Percentiles rank a stretch among this genome's conserved stretches.
These are phyloP conservation scores for Wickerhamiella spandovensis DNA, from an alignment of 805 yeast genomes.

Conservation along the genomic window DNA sequence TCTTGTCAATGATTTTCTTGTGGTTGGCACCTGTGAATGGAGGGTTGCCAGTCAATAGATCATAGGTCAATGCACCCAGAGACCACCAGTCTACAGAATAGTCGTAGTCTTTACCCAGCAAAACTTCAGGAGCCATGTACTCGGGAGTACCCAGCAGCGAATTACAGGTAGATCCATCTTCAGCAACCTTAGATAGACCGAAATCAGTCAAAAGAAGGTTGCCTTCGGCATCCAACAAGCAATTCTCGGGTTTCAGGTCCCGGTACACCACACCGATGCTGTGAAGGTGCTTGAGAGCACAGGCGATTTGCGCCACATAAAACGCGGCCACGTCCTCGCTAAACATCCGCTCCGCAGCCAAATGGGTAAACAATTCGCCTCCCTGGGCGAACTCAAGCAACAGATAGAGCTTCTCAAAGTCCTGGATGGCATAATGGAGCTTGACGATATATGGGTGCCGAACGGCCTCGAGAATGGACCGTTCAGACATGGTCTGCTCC, in stretches of 20 bases:
- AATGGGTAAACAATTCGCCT: slow-evolving; percentile 65
- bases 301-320: slow-evolving; percentile 67
- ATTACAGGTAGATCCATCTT: slow-evolving; percentile 32
- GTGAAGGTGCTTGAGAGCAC: slow-evolving; percentile 67
- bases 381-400: slow-evolving; percentile 76
- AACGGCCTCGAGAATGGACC: slow-evolving; percentile 55
- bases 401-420: slow-evolving; percentile 57
- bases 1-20: slow-evolving; percentile 62
- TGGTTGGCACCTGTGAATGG: slow-evolving; percentile 80
- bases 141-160: slow-evolving; percentile 68
- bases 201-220: slow-evolving; percentile 77
- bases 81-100: slow-evolving; percentile 88
- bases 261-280: slow-evolving; percentile 72
- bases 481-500: slow-evolving; percentile 70
- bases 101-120: slow-evolving; percentile 64
- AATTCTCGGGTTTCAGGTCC: slow-evolving; percentile 83
- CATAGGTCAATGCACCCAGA: slow-evolving; percentile 66
- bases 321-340: slow-evolving; percentile 58
- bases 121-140: slow-evolving; percentile 82
- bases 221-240: slow-evolving; percentile 62
- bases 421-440: slow-evolving; percentile 74
- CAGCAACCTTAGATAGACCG: slow-evolving; percentile 46
- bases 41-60: slow-evolving; percentile 73
- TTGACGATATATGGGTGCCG: slow-evolving; percentile 74
- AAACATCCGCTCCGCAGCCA: slow-evolving; percentile 35